Conservation (phyloP, 106 monocot species). For the Acorus calamus region DNA sequence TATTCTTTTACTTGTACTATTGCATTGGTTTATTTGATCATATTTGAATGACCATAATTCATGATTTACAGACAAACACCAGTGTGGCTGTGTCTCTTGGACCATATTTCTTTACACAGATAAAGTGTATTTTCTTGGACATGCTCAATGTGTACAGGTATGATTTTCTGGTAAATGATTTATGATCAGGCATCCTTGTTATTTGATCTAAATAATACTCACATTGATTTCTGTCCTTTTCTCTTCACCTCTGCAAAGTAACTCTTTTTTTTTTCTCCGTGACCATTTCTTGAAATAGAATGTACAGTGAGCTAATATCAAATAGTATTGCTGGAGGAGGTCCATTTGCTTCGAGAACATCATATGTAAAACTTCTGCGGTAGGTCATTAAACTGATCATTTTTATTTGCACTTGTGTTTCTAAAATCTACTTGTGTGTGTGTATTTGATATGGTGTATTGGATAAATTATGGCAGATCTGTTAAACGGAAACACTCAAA, state of each 20-base stretch:
- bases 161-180: not conserved
- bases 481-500: constrained; percentile 97
- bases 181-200: not conserved
- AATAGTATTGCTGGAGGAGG: constrained; percentile 92
- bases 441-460: not conserved
- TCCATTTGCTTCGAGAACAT: constrained; percentile 89
- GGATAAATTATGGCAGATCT: constrained; percentile 34
- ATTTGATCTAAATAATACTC: not conserved
- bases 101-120: constrained; percentile 80
- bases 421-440: not conserved
- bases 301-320: constrained; percentile 99
- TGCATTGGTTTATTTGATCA: not conserved
- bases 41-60: not conserved
- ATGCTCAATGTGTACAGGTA: constrained; percentile 98
- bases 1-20: too few relatives aligned
- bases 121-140: constrained; percentile 91
- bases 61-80: constrained; percentile 78
- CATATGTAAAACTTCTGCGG: constrained; percentile 93
- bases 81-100: constrained; percentile 91
- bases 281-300: constrained; percentile 36
- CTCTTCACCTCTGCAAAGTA: not conserved
- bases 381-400: constrained; percentile 6
- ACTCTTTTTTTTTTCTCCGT: constrained; percentile 6
- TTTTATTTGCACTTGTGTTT: not conserved
- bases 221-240: not conserved